Conservation (phyloP, 441 rosid genomes). For the Arabidopsis lyrata region DNA sequence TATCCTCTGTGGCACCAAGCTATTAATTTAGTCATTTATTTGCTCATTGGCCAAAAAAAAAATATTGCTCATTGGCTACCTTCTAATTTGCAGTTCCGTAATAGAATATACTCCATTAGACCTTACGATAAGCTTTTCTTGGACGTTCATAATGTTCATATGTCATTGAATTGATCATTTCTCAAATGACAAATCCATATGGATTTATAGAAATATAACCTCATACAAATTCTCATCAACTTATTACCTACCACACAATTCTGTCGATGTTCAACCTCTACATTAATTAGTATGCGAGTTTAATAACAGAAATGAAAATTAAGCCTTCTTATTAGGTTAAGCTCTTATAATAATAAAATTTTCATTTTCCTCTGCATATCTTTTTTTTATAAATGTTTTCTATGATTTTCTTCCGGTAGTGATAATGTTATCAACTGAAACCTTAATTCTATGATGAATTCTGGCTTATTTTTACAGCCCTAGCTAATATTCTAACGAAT, state of each 20-base stretch:
- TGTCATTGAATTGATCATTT: background rate
- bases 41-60: constrained; percentile 12
- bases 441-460: background rate
- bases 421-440: constrained; percentile 3
- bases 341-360: background rate
- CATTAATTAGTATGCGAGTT: background rate
- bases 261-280: background rate
- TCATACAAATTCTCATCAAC: background rate
- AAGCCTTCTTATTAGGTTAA: background rate
- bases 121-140: background rate
- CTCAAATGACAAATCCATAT: background rate
- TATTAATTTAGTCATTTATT: constrained; percentile 15
- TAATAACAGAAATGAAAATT: background rate
- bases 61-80: background rate
- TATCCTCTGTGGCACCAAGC: constrained; percentile 33
- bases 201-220: background rate
- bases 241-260: background rate
- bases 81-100: background rate
- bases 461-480: background rate
- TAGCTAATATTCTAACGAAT: constrained; percentile 1
- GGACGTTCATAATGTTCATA: background rate
- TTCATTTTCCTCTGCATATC: background rate
- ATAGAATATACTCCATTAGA: background rate
- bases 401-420: background rate
- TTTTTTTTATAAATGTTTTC: background rate